Conservation (phyloP, 768 basidiomycete genomes). For the Boletus barrowsii region DNA sequence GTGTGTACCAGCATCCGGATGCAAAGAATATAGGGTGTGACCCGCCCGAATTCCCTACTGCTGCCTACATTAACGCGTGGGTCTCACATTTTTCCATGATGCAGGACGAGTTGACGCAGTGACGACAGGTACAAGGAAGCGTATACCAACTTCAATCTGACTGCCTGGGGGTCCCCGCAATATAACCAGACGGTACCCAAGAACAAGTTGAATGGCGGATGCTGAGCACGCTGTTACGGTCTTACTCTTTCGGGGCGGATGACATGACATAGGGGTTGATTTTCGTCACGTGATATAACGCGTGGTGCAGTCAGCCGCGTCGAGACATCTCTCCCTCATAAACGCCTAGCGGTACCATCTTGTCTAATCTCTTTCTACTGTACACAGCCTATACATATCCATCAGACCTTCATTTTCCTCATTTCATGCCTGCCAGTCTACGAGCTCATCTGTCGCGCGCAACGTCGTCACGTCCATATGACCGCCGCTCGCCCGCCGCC, state of each 20-base stretch:
- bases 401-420: conserved; percentile 3
- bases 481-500: conserved; percentile 13
- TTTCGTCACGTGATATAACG: conserved; percentile 29
- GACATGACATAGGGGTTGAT: conserved; percentile 15
- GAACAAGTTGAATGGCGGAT: conserved; percentile 41
- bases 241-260: background rate
- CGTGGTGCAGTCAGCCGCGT: conserved; percentile 29
- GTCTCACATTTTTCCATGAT: conserved; percentile 14
- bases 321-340: background rate
- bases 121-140: conserved; percentile 38
- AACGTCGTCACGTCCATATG: conserved; percentile 21
- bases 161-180: conserved; percentile 38
- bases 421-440: conserved; percentile 22
- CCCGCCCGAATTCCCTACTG: conserved; percentile 70
- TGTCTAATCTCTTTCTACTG: conserved; percentile 16
- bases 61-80: conserved; percentile 69
- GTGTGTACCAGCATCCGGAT: conserved; percentile 63
- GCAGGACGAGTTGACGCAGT: background rate
- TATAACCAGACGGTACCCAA: conserved; percentile 59
- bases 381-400: conserved; percentile 28
- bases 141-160: conserved; percentile 44
- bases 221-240: conserved; percentile 17
- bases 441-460: conserved; percentile 11
- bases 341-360: conserved; percentile 10
- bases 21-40: conserved; percentile 61